These are phyloP conservation scores for Phytophthora fragariaefolia DNA, from an alignment of 352 stramenopile genomes.

Conservation along the genomic window DNA sequence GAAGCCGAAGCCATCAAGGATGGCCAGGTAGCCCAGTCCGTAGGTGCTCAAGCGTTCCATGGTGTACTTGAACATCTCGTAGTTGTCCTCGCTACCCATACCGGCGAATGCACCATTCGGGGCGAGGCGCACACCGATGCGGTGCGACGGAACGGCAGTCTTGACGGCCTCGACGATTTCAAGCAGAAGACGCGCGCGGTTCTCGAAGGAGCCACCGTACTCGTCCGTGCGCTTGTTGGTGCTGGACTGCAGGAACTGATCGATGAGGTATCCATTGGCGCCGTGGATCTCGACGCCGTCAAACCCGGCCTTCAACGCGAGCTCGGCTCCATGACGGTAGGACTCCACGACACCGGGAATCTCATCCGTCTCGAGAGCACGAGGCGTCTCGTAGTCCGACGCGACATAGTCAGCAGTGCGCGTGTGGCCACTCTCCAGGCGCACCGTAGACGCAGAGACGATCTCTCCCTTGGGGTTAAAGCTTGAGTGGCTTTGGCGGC, in stretches of 20 bases:
- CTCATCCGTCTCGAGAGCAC: slow-evolving; percentile 74
- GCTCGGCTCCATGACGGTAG: slow-evolving; percentile 61
- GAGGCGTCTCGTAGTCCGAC: slow-evolving; percentile 52
- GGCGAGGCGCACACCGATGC: slow-evolving; percentile 47
- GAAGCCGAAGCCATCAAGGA: slow-evolving; percentile 46
- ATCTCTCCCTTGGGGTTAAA: slow-evolving; percentile 50
- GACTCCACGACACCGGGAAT: slow-evolving; percentile 70
- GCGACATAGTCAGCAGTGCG: slow-evolving; percentile 37
- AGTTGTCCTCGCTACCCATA: slow-evolving; percentile 55
- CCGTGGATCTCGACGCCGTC: slow-evolving; percentile 61
- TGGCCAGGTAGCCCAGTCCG: slow-evolving; percentile 47
- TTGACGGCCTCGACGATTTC: slow-evolving; percentile 71
- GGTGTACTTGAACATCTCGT: slow-evolving; percentile 40
- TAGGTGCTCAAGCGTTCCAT: slow-evolving; percentile 45
- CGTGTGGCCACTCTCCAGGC: slow-evolving; percentile 33
- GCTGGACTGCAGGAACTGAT: slow-evolving; percentile 85
- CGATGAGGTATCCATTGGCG: slow-evolving; percentile 92
- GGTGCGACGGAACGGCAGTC: slow-evolving; percentile 32
- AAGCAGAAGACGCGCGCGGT: slow-evolving; percentile 74
- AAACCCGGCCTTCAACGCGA: slow-evolving; percentile 76
- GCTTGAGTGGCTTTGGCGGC: slow-evolving; percentile 33
- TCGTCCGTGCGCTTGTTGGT: slow-evolving; percentile 54
- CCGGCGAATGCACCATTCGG: slow-evolving; percentile 40
- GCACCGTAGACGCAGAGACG: slow-evolving; percentile 54
- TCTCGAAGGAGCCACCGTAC: slow-evolving; percentile 88